Base-by-base conservation (phyloP, 2,329 filamentous ascomycete genomes). In the Nothomitra cinnamomea region DNA sequence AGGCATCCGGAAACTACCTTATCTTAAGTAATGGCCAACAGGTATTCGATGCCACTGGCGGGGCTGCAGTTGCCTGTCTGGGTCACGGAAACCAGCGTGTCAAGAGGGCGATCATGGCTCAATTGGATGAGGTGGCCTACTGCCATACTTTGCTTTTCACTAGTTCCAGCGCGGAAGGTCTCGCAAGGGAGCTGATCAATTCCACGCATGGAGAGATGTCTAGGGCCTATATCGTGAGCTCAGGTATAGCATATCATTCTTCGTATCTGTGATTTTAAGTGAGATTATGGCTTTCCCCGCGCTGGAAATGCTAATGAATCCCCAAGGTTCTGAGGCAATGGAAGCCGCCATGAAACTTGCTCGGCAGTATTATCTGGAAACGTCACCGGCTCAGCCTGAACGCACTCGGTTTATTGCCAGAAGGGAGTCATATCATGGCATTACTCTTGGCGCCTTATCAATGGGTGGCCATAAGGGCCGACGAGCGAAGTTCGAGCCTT, bases 11-110 rank as follows among this genome's bases (percentile, higher is more conserved):
- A 10, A 70, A 72, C 58, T 75, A 73, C 56, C 64, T 80, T n/a
- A 65, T 69, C 35, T 67, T 79, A 1, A 68, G 69, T 58, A 71
- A 73, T 61, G 81, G 80, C 1, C 72, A 74, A 22, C 70, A 67
- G 35, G 75, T 92, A 43, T 74, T 88, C 13, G 86, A 92, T 63
- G 82, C 79, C 1, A 84, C 81, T 19, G 77, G 82, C 25, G 86
- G 86, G 19, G 82, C 85, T 2, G 83, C 82, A 21, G 84, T 88
- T 2, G 73, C 79, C 8, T 82, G 80, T 61, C 68, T 90, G 8
- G 86, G 85, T 5, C 80, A 87, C 59, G 79, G 77, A 28, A 74
- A 82, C 52, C 61, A 71, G 42, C 70, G 80, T 49, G 77, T 89
- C 12, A 70, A 70, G 12, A 67, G 74, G 1, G 83, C 81, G 0